Conservation (phyloP, 495 filamentous ascomycete genomes). For the Tuber calosporum region DNA sequence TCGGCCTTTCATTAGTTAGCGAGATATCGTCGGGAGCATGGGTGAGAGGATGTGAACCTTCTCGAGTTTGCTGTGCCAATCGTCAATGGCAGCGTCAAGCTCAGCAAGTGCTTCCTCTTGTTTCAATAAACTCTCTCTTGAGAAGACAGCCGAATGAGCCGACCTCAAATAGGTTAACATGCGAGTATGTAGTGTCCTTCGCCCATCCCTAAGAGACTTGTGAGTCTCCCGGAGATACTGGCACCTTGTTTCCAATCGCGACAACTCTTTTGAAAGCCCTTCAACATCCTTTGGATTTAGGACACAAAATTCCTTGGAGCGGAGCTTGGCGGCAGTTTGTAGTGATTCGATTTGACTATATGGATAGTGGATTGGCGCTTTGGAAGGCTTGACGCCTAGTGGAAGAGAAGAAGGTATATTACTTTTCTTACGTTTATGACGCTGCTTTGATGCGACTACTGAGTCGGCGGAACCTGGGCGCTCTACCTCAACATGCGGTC, state of each 20-base stretch:
- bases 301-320: slow-evolving; percentile 61
- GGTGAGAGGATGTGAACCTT: slow-evolving; percentile 28
- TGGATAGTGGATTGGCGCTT: slow-evolving; percentile 48
- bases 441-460: slow-evolving; percentile 43
- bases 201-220: slow-evolving; percentile 58
- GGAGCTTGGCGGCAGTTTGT: slow-evolving; percentile 56
- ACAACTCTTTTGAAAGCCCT: slow-evolving; percentile 60
- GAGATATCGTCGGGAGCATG: neutral
- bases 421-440: slow-evolving; percentile 47
- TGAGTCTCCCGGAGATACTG: slow-evolving; percentile 66
- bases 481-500: slow-evolving; percentile 41
- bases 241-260: slow-evolving; percentile 61
- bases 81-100: slow-evolving; percentile 65
- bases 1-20: slow-evolving; percentile 49
- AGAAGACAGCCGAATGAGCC: slow-evolving; percentile 57
- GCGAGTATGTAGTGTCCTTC: slow-evolving; percentile 60
- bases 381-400: slow-evolving; percentile 50
- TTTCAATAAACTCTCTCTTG: slow-evolving; percentile 60
- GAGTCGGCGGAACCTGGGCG: slow-evolving; percentile 42
- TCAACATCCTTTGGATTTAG: slow-evolving; percentile 62
- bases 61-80: slow-evolving; percentile 66
- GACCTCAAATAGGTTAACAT: slow-evolving; percentile 63
- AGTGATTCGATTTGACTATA: slow-evolving; percentile 51
- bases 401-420: slow-evolving; percentile 46
- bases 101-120: slow-evolving; percentile 67